A percentile compares a stretch with the other conserved stretches of the same genome.
These are phyloP conservation scores for Paraphoma chrysanthemicola DNA, from an alignment of 2,329 filamentous ascomycete genomes.

Conservation along the genomic window DNA sequence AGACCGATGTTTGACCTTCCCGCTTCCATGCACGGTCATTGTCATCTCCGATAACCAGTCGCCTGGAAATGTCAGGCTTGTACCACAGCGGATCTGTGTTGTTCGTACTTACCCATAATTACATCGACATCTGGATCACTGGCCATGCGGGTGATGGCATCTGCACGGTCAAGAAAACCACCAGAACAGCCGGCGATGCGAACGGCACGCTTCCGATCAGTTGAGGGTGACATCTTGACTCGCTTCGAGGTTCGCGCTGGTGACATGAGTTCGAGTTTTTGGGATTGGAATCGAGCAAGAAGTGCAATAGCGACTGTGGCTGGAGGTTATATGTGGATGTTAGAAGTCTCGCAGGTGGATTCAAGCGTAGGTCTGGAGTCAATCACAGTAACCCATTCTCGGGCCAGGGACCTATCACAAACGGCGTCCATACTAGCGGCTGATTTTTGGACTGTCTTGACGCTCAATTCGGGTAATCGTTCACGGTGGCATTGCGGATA, in stretches of 20 bases:
- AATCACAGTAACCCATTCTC: slow-evolving; percentile 9
- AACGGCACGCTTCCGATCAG: slow-evolving; percentile 30
- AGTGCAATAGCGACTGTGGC: background rate
- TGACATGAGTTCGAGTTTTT: background rate
- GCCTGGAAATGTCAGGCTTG: slow-evolving; percentile 12
- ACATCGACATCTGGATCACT: slow-evolving; percentile 35
- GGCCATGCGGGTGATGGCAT: slow-evolving; percentile 43
- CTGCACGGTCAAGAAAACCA: slow-evolving; percentile 48
- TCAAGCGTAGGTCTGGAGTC: slow-evolving; percentile 1
- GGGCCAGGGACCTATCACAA: slow-evolving; percentile 11
- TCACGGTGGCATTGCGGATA: slow-evolving; percentile 18
- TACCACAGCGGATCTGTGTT: background rate
- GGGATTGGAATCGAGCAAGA: background rate
- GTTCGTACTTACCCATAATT: slow-evolving; percentile 26
- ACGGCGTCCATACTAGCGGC: slow-evolving; percentile 2
- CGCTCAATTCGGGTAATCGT: slow-evolving; percentile 18
- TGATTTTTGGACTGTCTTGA: slow-evolving; percentile 8
- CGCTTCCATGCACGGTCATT: slow-evolving; percentile 35
- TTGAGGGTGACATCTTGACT: slow-evolving; percentile 17
- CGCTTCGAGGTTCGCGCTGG: slow-evolving; percentile 7
- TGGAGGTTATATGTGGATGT: slow-evolving; percentile 17
- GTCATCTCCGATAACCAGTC: slow-evolving; percentile 41
- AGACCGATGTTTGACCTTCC: slow-evolving; percentile 45
- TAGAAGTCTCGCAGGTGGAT: slow-evolving; percentile 1
- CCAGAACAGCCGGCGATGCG: slow-evolving; percentile 47